A percentile compares a stretch with the other conserved stretches of the same genome.
Evolutionary conservation across 2,329 filamentous ascomycete genomes (phyloP).

Genomic region (Cordyceps pruinosa): DNA sequence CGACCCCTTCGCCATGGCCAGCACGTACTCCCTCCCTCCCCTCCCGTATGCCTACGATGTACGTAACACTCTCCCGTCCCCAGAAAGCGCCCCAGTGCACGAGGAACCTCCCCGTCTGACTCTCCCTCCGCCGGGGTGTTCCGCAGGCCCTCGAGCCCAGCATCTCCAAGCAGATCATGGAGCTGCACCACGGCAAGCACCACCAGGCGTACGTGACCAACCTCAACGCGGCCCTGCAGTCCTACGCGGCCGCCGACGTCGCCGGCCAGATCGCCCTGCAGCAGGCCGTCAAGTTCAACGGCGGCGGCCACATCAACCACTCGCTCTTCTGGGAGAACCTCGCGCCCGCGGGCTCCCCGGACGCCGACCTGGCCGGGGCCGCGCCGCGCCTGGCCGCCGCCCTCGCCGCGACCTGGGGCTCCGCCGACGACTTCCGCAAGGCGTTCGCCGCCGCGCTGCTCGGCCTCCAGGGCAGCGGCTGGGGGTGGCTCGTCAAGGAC

Average conservation of each 20-base stretch:
- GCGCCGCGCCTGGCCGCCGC: conserved; percentile 54
- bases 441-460: conserved; percentile 60
- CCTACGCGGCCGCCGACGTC: conserved; percentile 56
- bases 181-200: conserved; percentile 72
- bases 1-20: conserved; percentile 27
- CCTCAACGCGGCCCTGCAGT: conserved; percentile 59
- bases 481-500: conserved; percentile 78
- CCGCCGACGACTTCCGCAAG: conserved; percentile 56
- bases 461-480: conserved; percentile 74
- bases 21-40: conserved; percentile 53
- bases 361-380: conserved; percentile 46
- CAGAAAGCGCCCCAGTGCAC: no score
- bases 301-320: conserved; percentile 90
- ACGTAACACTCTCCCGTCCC: conserved; percentile 27
- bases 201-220: conserved; percentile 74
- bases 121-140: background rate
- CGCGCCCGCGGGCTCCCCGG: conserved; percentile 49
- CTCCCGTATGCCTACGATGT: conserved; percentile 67
- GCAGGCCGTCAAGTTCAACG: conserved; percentile 74
- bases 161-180: conserved; percentile 75
- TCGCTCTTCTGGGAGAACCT: conserved; percentile 88
- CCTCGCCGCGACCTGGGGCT: conserved; percentile 62
- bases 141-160: conserved; percentile 60
- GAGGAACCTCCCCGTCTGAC: no score
- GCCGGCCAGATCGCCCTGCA: conserved; percentile 61